Percentiles rank a stretch among this genome's conserved stretches.
These are phyloP conservation scores for Cladorrhinum samala DNA, from an alignment of 495 filamentous ascomycete genomes.

Conservation along the genomic window DNA sequence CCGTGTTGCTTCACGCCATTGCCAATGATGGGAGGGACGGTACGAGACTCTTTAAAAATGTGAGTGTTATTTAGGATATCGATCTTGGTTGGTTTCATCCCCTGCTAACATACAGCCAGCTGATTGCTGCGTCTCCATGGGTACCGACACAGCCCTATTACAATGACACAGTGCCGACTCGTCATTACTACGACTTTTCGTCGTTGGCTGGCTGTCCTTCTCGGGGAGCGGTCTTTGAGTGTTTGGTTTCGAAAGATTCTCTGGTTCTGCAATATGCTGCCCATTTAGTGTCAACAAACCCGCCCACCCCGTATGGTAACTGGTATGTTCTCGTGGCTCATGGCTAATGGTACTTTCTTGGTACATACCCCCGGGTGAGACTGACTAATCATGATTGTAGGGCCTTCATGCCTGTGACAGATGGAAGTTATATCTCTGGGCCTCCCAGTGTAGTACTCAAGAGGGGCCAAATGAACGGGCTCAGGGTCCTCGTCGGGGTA, in stretches of 20 bases:
- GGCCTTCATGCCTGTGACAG: slow-evolving; percentile 55
- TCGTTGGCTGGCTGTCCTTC: slow-evolving; percentile 37
- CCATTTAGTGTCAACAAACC: slow-evolving; percentile 6
- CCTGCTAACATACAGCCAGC: too few species aligned
- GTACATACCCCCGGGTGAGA: background rate
- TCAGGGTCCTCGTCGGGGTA: background rate
- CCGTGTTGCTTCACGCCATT: slow-evolving; percentile 18
- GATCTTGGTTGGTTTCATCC: too few species aligned
- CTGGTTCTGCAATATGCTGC: slow-evolving; percentile 34
- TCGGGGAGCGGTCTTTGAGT: slow-evolving; percentile 41
- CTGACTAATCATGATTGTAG: slow-evolving; percentile 28
- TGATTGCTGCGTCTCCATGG: slow-evolving; percentile 49
- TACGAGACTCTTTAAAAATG: slow-evolving; percentile 12
- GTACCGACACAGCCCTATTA: slow-evolving; percentile 45
- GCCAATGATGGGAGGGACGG: slow-evolving; percentile 1
- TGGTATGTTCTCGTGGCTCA: slow-evolving; percentile 7
- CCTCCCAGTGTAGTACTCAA: slow-evolving; percentile 45
- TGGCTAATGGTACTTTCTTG: background rate
- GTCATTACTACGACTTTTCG: slow-evolving; percentile 44
- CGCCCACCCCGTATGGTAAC: slow-evolving; percentile 9
- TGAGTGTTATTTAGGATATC: too few species aligned
- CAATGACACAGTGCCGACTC: slow-evolving; percentile 21
- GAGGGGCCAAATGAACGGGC: slow-evolving; percentile 43
- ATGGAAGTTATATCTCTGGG: slow-evolving; percentile 47
- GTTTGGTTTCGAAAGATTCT: slow-evolving; percentile 43